Base-by-base conservation (phyloP, 345 rosid genomes). In the Dipteronia sinensis region DNA sequence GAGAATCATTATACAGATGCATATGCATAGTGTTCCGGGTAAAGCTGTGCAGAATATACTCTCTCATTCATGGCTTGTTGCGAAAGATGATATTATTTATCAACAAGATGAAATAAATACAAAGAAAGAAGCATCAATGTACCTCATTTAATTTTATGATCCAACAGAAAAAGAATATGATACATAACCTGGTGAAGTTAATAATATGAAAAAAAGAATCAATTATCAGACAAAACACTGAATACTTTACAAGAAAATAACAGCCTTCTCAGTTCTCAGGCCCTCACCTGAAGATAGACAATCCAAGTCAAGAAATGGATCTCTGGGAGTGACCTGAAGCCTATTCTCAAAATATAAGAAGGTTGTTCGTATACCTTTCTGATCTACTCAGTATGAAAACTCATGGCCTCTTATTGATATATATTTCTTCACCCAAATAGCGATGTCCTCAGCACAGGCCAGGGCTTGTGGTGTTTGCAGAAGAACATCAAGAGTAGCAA, bases 401-500 rank as follows among this genome's bases (percentile, higher is more conserved):
- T 96, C 95, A 23, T 96, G 94, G 23, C 98, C 97, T 29, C 98
- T 82, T 22, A 88, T n/a, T 63, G 97, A 96, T 74, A 92, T 94
- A 69, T 91, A 87, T 69, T 94, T 96, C 90, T 94, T 94, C 73
- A 90, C 91, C 98, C 97, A 92, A 72, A 96, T 92, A 25, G 97
- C 88, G 34, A 94, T 89, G 77, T 94, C 98, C 83, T 96, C 98
- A 0, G 97, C 90, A 67, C 95, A 96, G 0, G 95, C 97, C 85
- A 85, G 90, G 10, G 98, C 98, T 78, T 91, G 90, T 42, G 98
- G 98, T 17, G 94, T 90, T 88, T 91, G 89, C 66, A 96, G 86
- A 69, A 96, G 95, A 85, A 94, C 79, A 83, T 90, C 97, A 44
- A 96, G 97, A 5, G 99, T 91, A 11, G 97, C 99, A 89, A 96